These are phyloP conservation scores for Plenodomus biglobosus DNA, from an alignment of 2,329 filamentous ascomycete genomes.

Conservation along the genomic window DNA sequence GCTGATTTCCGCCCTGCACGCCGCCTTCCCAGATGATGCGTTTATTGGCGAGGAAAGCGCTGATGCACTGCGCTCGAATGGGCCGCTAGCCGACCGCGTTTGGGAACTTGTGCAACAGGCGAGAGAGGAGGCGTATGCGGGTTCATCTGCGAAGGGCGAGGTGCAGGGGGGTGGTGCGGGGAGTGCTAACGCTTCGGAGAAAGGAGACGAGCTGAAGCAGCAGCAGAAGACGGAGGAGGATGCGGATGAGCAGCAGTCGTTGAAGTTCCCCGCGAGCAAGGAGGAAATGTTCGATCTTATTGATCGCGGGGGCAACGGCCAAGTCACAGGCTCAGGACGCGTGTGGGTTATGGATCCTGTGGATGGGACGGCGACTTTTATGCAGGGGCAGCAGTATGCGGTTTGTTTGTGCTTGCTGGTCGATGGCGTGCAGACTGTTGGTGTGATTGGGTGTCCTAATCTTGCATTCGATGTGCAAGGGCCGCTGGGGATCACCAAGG, in stretches of 20 bases:
- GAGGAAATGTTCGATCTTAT: slow-evolving; percentile 64
- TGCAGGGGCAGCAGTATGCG: slow-evolving; percentile 63
- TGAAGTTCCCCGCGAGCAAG: slow-evolving; percentile 46
- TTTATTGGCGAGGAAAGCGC: slow-evolving; percentile 65
- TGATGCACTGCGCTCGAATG: slow-evolving; percentile 54
- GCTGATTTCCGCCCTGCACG: slow-evolving; percentile 59
- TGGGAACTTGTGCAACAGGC: slow-evolving; percentile 55
- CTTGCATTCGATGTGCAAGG: slow-evolving; percentile 47
- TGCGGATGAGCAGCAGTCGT: slow-evolving; percentile 5
- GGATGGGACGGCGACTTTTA: slow-evolving; percentile 65
- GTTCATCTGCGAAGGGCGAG: slow-evolving; percentile 20
- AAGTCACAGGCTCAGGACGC: slow-evolving; percentile 48
- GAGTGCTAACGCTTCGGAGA: neutral
- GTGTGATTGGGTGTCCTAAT: slow-evolving; percentile 65
- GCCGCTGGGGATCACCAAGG: slow-evolving; percentile 13
- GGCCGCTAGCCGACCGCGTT: slow-evolving; percentile 54
- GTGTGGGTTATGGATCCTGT: slow-evolving; percentile 67
- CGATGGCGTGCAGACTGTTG: slow-evolving; percentile 59
- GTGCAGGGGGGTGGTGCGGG: slow-evolving; percentile 18
- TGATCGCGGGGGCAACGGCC: slow-evolving; percentile 60
- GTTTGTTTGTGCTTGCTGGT: slow-evolving; percentile 62
- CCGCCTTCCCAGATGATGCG: slow-evolving; percentile 56
- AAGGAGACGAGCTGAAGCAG: no score
- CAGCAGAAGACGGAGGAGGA: neutral
- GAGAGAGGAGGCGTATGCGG: slow-evolving; percentile 34